phyloP scores from a whole-genome alignment of 768 basidiomycete species.

The Phanerochaete sordida region DNA sequence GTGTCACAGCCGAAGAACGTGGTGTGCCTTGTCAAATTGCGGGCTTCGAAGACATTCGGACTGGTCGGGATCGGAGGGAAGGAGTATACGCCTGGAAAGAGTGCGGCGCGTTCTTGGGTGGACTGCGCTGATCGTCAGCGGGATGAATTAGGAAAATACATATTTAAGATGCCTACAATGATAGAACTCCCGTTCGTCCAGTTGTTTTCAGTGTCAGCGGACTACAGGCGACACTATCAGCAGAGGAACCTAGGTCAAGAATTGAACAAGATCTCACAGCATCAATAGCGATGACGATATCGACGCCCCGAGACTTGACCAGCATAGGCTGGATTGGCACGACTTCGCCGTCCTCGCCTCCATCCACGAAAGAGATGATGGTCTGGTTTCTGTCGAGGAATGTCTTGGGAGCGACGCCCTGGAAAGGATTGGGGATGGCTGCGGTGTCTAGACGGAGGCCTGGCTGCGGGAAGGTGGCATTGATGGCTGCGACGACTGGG shows the following conservation, averaged over 20 bases:
- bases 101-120: constrained; percentile 42
- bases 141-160: no score
- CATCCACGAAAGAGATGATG: constrained; percentile 67
- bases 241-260: not conserved
- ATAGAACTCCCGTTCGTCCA: constrained; percentile 44
- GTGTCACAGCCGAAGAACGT: constrained; percentile 82
- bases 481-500: constrained; percentile 44
- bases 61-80: constrained; percentile 63
- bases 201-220: constrained; percentile 48
- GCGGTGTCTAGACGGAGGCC: constrained; percentile 14
- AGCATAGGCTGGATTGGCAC: constrained; percentile 70
- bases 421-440: constrained; percentile 38
- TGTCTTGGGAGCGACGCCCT: constrained; percentile 42
- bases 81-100: constrained; percentile 24
- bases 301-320: constrained; percentile 62
- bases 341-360: constrained; percentile 66
- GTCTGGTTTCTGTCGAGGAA: constrained; percentile 51
- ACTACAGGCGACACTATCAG: constrained; percentile 14
- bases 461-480: constrained; percentile 14
- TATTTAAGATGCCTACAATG: constrained; percentile 50
- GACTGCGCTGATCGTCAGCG: constrained; percentile 22
- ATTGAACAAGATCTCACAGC: constrained; percentile 24
- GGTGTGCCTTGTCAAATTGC: constrained; percentile 62
- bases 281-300: constrained; percentile 77
- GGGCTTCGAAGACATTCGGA: constrained; percentile 47